A percentile compares a stretch with the other conserved stretches of the same genome.
Conservation (phyloP, 2,329 filamentous ascomycete species). For the Emericellopsis atlantica region DNA sequence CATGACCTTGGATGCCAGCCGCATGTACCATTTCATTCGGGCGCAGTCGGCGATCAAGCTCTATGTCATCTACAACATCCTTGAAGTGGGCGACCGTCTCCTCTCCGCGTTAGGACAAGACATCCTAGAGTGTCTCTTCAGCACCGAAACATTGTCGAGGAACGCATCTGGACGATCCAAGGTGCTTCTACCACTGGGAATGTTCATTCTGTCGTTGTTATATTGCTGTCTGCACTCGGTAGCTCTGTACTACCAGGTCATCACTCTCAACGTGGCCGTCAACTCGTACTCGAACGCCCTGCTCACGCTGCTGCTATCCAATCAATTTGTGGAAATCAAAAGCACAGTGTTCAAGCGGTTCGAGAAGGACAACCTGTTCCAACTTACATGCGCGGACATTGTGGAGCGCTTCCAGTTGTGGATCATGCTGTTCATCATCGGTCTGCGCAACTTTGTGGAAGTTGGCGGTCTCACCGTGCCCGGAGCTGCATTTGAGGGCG, state of each 20-base stretch:
- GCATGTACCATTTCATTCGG: constrained; percentile 96
- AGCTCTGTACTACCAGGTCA: constrained; percentile 91
- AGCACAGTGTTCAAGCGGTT: constrained; percentile 97
- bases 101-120: constrained; percentile 90
- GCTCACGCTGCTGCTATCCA: constrained; percentile 82
- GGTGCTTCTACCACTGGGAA: constrained; percentile 73
- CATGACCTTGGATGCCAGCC: constrained; percentile 85
- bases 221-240: constrained; percentile 86
- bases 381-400: constrained; percentile 90
- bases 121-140: constrained; percentile 91
- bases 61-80: constrained; percentile 96
- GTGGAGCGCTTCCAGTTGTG: constrained; percentile 96
- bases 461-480: constrained; percentile 69
- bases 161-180: constrained; percentile 84
- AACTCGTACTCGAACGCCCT: constrained; percentile 97
- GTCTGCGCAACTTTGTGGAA: constrained; percentile 90
- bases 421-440: constrained; percentile 95
- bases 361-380: constrained; percentile 95
- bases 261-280: constrained; percentile 93
- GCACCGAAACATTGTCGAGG: constrained; percentile 79
- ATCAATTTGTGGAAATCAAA: constrained; percentile 99
- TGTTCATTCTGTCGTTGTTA: constrained; percentile 74
- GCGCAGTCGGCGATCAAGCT: constrained; percentile 95
- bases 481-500: constrained; percentile 33
- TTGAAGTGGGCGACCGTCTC: constrained; percentile 84